A percentile compares a stretch with the other conserved stretches of the same genome.
Conservation (phyloP, 345 rosid species). For the Salix purpurea region DNA sequence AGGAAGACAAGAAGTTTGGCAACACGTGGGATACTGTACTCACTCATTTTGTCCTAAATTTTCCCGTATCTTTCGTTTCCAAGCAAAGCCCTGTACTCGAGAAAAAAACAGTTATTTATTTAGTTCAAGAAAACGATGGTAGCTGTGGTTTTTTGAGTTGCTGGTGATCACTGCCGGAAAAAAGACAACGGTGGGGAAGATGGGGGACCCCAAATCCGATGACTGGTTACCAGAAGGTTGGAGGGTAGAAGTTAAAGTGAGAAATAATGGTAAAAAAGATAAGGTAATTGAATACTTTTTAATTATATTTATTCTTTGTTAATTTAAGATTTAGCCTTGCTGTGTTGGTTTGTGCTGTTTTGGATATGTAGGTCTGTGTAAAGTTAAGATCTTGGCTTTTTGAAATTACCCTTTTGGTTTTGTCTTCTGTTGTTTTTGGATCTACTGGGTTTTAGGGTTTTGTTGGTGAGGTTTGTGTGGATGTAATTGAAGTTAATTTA, state of each 20-base stretch:
- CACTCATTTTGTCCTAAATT: conserved; percentile 6
- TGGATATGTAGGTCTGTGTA: background rate
- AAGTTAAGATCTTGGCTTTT: background rate
- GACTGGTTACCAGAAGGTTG: conserved; percentile 54
- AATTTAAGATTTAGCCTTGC: background rate
- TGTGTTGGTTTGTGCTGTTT: background rate
- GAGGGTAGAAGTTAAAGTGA: conserved; percentile 53
- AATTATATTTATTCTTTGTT: background rate
- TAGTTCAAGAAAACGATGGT: background rate
- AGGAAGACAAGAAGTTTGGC: conserved; percentile 17
- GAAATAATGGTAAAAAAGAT: conserved; percentile 59
- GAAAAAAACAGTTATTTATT: background rate
- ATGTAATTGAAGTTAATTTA: background rate
- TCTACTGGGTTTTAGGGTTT: background rate
- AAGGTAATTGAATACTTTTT: conserved; percentile 42
- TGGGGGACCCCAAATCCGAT: conserved; percentile 33
- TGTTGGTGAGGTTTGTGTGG: background rate
- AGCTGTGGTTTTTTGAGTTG: background rate
- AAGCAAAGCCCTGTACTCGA: background rate
- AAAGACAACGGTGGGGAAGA: background rate
- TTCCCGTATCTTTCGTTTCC: background rate
- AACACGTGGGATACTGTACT: conserved; percentile 40
- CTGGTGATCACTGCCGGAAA: background rate
- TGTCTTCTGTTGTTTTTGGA: background rate
- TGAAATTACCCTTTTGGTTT: background rate